These are phyloP conservation scores for Aspergillus mulundensis DNA, from an alignment of 495 filamentous ascomycete genomes.

Conservation along the genomic window DNA sequence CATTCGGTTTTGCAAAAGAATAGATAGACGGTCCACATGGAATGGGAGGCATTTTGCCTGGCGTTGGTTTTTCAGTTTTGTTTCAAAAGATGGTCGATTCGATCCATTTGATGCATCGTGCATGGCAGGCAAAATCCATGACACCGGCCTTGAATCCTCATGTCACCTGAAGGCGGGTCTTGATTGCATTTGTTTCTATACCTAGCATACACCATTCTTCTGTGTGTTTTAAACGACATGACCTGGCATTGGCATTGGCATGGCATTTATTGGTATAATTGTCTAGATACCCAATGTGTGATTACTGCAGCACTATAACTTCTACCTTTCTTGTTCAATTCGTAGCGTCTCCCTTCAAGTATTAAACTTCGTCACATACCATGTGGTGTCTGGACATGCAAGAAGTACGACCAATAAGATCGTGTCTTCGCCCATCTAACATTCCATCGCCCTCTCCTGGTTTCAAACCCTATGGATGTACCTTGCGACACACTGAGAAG, in stretches of 20 bases:
- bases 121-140: neutral
- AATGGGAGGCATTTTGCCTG: conserved; percentile 16
- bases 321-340: neutral
- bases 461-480: too few species aligned
- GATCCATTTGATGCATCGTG: conserved; percentile 3
- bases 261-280: conserved; percentile 8
- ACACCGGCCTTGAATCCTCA: neutral
- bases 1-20: conserved; percentile 17
- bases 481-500: too few species aligned
- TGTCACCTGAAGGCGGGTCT: neutral
- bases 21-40: conserved; percentile 17
- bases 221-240: neutral
- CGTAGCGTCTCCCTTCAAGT: neutral
- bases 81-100: neutral
- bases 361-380: too few species aligned
- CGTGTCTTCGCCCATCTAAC: too few species aligned
- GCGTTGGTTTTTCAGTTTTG: conserved; percentile 12
- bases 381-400: too few species aligned
- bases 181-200: conserved; percentile 2
- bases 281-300: conserved; percentile 22
- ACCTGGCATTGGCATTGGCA: conserved; percentile 11
- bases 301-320: neutral
- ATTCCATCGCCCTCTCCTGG: too few species aligned
- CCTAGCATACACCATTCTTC: neutral
- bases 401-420: too few species aligned